Evolutionary conservation across 176 grass and related monocot genomes (phyloP).

Genomic region (Canna indica): DNA sequence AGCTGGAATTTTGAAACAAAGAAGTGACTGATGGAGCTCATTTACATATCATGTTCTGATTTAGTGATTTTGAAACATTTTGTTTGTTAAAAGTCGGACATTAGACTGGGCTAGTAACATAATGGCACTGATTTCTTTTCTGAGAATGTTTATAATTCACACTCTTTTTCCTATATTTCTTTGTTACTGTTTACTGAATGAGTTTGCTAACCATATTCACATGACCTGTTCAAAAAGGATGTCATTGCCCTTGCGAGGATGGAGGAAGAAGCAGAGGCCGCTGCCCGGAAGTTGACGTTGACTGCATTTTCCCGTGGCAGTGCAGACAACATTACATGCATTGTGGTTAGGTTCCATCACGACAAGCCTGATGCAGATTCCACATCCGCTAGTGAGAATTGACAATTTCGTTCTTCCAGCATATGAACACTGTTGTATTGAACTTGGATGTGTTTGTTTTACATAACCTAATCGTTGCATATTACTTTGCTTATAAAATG

Average conservation of each 20-base stretch:
- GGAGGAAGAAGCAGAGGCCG: constrained; percentile 4
- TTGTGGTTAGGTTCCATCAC: not conserved
- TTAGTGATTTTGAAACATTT: too few relatives aligned
- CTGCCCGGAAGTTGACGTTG: not conserved
- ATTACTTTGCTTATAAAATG: too few relatives aligned
- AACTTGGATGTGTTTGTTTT: not conserved
- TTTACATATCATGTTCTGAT: too few relatives aligned
- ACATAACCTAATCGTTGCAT: not conserved
- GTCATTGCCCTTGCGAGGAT: not conserved
- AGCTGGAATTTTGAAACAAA: too few relatives aligned
- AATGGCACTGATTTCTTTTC: too few relatives aligned
- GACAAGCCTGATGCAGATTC: not conserved
- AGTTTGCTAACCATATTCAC: not conserved
- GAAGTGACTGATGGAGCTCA: too few relatives aligned
- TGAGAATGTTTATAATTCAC: too few relatives aligned
- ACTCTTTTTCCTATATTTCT: too few relatives aligned
- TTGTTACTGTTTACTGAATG: not conserved
- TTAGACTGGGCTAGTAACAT: too few relatives aligned
- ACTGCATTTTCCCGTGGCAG: not conserved
- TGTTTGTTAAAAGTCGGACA: too few relatives aligned
- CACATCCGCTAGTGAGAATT: not conserved
- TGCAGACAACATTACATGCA: not conserved
- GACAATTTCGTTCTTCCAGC: not conserved
- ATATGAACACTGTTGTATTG: not conserved
- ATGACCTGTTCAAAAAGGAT: not conserved